These are phyloP conservation scores for Leptomonas seymouri DNA, from an alignment of 208 protist species.

Conservation along the genomic window DNA sequence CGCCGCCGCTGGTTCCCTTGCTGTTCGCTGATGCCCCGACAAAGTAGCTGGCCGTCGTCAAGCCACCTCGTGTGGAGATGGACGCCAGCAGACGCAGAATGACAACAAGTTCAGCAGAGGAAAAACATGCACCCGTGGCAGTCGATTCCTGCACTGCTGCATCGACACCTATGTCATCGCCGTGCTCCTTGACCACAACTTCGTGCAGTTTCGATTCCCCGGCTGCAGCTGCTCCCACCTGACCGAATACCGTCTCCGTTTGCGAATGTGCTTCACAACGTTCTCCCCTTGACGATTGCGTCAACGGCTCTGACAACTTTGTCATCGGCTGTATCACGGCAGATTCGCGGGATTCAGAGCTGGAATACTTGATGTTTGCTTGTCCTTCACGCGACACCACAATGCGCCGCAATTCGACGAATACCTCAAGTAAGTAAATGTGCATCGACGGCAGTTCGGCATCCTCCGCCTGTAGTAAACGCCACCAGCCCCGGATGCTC, in stretches of 20 bases:
- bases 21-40: neutral
- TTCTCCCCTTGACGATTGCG: too few species aligned
- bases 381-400: neutral
- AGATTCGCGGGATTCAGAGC: too few species aligned
- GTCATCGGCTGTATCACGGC: too few species aligned
- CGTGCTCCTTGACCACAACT: too few species aligned
- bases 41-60: neutral
- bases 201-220: neutral
- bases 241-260: neutral
- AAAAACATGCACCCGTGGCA: neutral
- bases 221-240: neutral
- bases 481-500: conserved; percentile 30
- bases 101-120: conserved; percentile 20
- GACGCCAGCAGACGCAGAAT: conserved; percentile 24
- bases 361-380: too few species aligned
- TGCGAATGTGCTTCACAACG: too few species aligned
- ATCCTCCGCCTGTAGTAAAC: conserved; percentile 18
- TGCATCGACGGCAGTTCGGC: conserved; percentile 16
- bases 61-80: conserved; percentile 19
- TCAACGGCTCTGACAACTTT: too few species aligned
- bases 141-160: neutral
- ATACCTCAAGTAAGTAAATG: conserved; percentile 25
- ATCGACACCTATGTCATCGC: too few species aligned
- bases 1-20: neutral
- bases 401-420: conserved; percentile 15